These are phyloP conservation scores for Ganoderma resinaceum DNA, from an alignment of 1,284 basidiomycete species.

Conservation along the genomic window DNA sequence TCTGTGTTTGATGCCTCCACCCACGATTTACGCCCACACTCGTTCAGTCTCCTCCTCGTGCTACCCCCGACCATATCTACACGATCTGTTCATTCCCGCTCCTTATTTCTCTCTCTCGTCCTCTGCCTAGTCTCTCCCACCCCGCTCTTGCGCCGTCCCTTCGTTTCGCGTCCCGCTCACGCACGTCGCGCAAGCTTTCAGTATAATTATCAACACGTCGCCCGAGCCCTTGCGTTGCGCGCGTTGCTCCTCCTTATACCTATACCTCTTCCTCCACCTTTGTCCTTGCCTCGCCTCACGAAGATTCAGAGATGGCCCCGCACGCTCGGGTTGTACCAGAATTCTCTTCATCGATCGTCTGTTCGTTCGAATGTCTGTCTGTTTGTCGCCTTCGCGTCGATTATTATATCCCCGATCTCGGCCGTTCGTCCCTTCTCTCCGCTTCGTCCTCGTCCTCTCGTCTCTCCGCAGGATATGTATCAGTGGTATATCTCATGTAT, in stretches of 20 bases:
- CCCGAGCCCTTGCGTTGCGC: conserved; percentile 16
- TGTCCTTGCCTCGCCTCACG: conserved; percentile 18
- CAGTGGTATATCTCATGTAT: conserved; percentile 35
- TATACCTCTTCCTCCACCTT: conserved; percentile 26
- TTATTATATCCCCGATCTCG: conserved; percentile 21
- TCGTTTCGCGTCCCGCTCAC: neutral
- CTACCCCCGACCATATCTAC: conserved; percentile 24
- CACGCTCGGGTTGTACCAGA: conserved; percentile 28
- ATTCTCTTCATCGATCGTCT: conserved; percentile 6
- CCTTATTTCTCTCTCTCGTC: conserved; percentile 3
- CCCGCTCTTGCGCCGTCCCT: neutral
- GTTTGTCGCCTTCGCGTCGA: conserved; percentile 9
- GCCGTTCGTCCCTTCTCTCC: conserved; percentile 2
- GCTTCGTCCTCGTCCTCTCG: conserved; percentile 6
- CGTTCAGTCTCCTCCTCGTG: conserved; percentile 22
- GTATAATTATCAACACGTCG: conserved; percentile 17
- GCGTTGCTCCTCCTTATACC: conserved; percentile 14
- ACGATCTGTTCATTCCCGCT: conserved; percentile 23
- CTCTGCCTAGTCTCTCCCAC: conserved; percentile 3
- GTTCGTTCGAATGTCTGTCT: conserved; percentile 6
- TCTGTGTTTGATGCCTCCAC: conserved; percentile 14
- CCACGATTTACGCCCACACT: conserved; percentile 26
- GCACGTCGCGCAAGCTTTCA: neutral
- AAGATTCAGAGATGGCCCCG: conserved; percentile 16
- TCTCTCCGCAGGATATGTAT: conserved; percentile 31